Percentiles rank a stretch among this genome's conserved stretches.
phyloP scores from a whole-genome alignment of 257 asterid species.

The Solanum habrochaites region DNA sequence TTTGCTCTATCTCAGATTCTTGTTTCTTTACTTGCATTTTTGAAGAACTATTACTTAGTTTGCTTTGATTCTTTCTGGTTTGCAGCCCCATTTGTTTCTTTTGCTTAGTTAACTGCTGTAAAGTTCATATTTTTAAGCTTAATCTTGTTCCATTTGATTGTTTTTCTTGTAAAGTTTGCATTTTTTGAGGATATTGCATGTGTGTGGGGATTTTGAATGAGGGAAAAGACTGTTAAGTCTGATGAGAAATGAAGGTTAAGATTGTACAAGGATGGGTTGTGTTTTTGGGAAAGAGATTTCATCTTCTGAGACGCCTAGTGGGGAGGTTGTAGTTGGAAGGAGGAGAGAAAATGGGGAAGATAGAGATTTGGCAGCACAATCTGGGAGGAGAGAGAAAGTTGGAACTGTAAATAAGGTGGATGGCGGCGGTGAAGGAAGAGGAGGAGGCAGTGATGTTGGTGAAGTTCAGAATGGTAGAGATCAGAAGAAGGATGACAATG shows the following conservation, averaged over 20 bases:
- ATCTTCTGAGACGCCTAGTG: conserved; percentile 40
- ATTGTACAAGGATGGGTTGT: conserved; percentile 78
- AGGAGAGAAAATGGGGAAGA: conserved; percentile 29
- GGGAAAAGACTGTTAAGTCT: conserved; percentile 18
- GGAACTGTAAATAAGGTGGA: conserved; percentile 32
- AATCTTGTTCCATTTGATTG: not conserved
- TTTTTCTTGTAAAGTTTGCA: not conserved
- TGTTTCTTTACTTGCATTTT: not conserved
- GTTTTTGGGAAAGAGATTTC: conserved; percentile 70
- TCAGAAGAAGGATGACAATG: conserved; percentile 31
- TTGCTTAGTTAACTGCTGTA: not conserved
- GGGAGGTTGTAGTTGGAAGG: conserved; percentile 36
- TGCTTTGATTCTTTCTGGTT: not conserved
- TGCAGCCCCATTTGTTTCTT: conserved; percentile 6
- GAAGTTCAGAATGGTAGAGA: conserved; percentile 42
- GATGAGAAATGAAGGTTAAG: conserved; percentile 60
- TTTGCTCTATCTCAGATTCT: not conserved
- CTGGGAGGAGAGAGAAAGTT: conserved; percentile 59
- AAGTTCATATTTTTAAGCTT: not conserved
- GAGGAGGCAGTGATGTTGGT: conserved; percentile 22
- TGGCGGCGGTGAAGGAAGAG: conserved; percentile 2
- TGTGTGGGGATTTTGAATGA: conserved; percentile 18
- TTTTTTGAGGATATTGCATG: conserved; percentile 16
- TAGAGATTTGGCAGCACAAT: conserved; percentile 34
- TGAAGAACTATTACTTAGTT: not conserved